phyloP scores from a whole-genome alignment of 371 early-diverging fungal species.

The Mortierella sp. region DNA sequence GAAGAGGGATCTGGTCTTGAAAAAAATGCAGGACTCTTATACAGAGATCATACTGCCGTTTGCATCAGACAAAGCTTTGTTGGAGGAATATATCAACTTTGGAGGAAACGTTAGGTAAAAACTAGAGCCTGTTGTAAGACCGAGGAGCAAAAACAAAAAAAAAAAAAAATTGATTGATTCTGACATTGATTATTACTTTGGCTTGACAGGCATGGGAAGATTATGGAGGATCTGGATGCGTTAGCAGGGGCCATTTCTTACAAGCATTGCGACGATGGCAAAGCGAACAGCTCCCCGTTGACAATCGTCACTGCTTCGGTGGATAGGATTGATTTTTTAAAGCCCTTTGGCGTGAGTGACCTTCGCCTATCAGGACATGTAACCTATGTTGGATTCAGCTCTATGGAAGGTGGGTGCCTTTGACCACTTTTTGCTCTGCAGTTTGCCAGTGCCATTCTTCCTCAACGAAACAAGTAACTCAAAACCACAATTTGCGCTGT shows the following conservation, averaged over 20 bases:
- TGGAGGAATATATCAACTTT: constrained; percentile 85
- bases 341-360: constrained; percentile 74
- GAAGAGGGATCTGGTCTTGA: constrained; percentile 60
- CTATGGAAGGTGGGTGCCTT: constrained; percentile 77
- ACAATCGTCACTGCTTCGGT: constrained; percentile 92
- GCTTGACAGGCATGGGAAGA: constrained; percentile 56
- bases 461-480: too few relatives aligned
- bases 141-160: too few relatives aligned
- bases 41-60: constrained; percentile 85
- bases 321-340: constrained; percentile 87
- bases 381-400: constrained; percentile 87
- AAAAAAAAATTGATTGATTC: background rate
- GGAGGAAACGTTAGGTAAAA: constrained; percentile 64
- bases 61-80: constrained; percentile 73
- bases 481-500: too few relatives aligned
- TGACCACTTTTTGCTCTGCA: background rate
- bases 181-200: constrained; percentile 3
- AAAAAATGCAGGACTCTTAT: constrained; percentile 84
- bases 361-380: constrained; percentile 84
- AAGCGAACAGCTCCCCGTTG: constrained; percentile 68
- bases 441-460: background rate
- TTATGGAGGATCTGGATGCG: constrained; percentile 85
- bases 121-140: too few relatives aligned
- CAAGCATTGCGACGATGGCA: constrained; percentile 77
- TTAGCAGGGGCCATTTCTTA: constrained; percentile 87